These are phyloP conservation scores for Leccinum pellstonianum DNA, from an alignment of 768 basidiomycete genomes.

Conservation along the genomic window DNA sequence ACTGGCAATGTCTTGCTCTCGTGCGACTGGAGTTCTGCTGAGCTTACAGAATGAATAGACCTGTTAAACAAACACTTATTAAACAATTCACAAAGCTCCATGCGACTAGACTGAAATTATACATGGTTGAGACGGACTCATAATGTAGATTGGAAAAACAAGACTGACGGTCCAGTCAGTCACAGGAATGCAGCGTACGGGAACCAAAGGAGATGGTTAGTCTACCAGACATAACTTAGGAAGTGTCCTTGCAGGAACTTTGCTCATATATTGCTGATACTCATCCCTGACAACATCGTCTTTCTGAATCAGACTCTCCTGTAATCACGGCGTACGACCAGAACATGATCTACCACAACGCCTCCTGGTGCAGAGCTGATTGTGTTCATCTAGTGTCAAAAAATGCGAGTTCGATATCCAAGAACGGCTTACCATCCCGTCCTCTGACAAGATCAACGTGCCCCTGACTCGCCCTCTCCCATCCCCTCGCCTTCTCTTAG, in stretches of 20 bases:
- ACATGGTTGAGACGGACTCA: neutral
- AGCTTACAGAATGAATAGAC: too few relatives aligned
- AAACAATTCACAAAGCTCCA: too few relatives aligned
- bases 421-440: conserved; percentile 13
- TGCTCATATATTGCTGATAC: conserved; percentile 28
- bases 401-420: neutral
- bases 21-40: neutral
- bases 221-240: conserved; percentile 25
- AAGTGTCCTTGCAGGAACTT: conserved; percentile 28
- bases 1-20: neutral
- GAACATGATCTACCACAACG: conserved; percentile 24
- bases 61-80: too few relatives aligned
- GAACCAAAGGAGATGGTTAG: neutral
- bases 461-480: too few relatives aligned
- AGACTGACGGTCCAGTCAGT: neutral
- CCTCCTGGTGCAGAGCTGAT: conserved; percentile 18
- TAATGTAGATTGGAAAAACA: neutral
- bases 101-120: neutral
- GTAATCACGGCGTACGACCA: conserved; percentile 28
- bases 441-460: too few relatives aligned
- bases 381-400: neutral
- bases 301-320: conserved; percentile 32
- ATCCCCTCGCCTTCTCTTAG: too few relatives aligned
- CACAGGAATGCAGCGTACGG: neutral
- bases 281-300: conserved; percentile 21